These are phyloP conservation scores for Sporisorium graminicola DNA, from an alignment of 1,284 basidiomycete genomes.

Conservation along the genomic window DNA sequence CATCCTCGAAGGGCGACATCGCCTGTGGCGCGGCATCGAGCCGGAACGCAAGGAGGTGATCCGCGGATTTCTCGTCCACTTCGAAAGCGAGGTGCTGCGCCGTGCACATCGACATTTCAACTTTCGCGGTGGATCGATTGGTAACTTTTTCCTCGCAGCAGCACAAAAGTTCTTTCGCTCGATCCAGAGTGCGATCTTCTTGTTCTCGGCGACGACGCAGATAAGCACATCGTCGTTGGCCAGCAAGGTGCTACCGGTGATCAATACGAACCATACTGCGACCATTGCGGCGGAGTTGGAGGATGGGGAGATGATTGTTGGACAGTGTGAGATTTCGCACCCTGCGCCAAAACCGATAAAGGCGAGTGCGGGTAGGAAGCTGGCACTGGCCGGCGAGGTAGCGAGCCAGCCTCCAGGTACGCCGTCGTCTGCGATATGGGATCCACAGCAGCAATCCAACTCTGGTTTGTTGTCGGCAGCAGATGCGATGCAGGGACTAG, in stretches of 20 bases:
- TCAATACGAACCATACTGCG: conserved; percentile 95
- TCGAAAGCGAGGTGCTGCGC: conserved; percentile 86
- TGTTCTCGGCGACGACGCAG: conserved; percentile 91
- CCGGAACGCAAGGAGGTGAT: conserved; percentile 91
- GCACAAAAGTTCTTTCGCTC: conserved; percentile 65
- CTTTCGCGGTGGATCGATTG: conserved; percentile 64
- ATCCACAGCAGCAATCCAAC: conserved; percentile 2
- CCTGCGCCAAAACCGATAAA: conserved; percentile 72
- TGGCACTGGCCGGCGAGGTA: neutral
- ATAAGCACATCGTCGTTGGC: conserved; percentile 62
- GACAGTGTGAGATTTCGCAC: conserved; percentile 97
- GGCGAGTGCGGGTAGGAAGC: conserved; percentile 8
- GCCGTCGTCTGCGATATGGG: conserved; percentile 55
- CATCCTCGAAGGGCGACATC: conserved; percentile 89
- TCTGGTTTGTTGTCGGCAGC: conserved; percentile 8
- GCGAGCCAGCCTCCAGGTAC: conserved; percentile 36
- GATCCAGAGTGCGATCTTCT: conserved; percentile 86
- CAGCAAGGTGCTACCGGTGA: conserved; percentile 84
- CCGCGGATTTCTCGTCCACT: conserved; percentile 79
- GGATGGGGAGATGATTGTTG: conserved; percentile 83
- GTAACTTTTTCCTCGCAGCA: conserved; percentile 65
- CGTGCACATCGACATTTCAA: conserved; percentile 74
- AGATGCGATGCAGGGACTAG: conserved; percentile 12
- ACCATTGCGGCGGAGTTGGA: conserved; percentile 92
- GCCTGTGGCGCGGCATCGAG: conserved; percentile 88